Conservation (phyloP, 495 filamentous ascomycete genomes). For the Wilcoxina mikolae region DNA sequence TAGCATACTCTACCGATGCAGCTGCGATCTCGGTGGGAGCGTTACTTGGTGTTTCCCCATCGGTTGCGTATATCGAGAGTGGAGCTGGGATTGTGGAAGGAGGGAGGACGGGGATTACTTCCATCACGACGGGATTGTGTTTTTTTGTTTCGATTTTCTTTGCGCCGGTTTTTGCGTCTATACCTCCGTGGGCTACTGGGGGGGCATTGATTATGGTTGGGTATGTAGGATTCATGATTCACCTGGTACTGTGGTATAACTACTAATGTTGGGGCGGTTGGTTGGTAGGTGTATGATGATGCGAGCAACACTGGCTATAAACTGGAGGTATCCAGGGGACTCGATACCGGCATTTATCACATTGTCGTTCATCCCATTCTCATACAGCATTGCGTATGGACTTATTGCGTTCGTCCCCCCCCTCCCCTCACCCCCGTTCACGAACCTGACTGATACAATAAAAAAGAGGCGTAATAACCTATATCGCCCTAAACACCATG, state of each 20-base stretch:
- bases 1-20: constrained; percentile 67
- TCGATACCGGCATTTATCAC: constrained; percentile 66
- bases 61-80: constrained; percentile 69
- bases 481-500: constrained; percentile 49
- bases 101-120: constrained; percentile 64
- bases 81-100: constrained; percentile 75
- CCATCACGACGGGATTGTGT: constrained; percentile 55
- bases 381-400: constrained; percentile 57
- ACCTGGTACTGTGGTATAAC: too few relatives aligned
- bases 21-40: constrained; percentile 61
- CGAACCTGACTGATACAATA: background rate
- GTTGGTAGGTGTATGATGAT: constrained; percentile 79
- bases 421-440: background rate
- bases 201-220: constrained; percentile 72
- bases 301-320: constrained; percentile 56
- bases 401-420: constrained; percentile 40
- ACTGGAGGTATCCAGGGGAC: constrained; percentile 59
- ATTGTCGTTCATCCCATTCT: constrained; percentile 73
- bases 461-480: constrained; percentile 47
- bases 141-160: constrained; percentile 80
- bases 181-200: constrained; percentile 71
- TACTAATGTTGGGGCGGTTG: too few relatives aligned
- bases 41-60: constrained; percentile 55
- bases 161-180: constrained; percentile 69
- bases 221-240: too few relatives aligned